phyloP scores from a whole-genome alignment of 1,139 yeast genomes.

The Candida tropicalis region DNA sequence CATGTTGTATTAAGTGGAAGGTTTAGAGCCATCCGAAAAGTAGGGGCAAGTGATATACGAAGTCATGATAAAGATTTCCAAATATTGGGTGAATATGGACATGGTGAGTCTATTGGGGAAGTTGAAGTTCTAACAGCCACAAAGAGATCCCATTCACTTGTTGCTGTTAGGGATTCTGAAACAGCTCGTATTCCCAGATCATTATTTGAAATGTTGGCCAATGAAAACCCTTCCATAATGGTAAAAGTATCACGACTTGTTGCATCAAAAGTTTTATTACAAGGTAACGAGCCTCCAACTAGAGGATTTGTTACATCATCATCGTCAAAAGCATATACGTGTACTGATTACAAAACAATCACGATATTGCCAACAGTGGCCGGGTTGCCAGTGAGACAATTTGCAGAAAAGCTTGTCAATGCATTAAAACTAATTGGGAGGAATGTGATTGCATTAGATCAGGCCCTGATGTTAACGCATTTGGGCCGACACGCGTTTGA shows the following conservation, averaged over 20 bases:
- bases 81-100: constrained; percentile 80
- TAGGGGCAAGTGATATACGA: constrained; percentile 14
- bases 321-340: constrained; percentile 30
- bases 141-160: constrained; percentile 68
- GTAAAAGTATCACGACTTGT: constrained; percentile 88
- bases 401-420: constrained; percentile 70
- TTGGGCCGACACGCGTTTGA: constrained; percentile 94
- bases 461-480: constrained; percentile 76
- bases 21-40: constrained; percentile 60
- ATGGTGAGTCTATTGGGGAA: constrained; percentile 94
- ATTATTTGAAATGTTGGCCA: constrained; percentile 79
- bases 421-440: constrained; percentile 77
- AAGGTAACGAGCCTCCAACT: constrained; percentile 17
- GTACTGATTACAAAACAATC: constrained; percentile 71
- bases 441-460: constrained; percentile 76
- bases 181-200: constrained; percentile 91
- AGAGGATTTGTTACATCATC: constrained; percentile 26
- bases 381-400: constrained; percentile 83
- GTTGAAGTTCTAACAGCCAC: constrained; percentile 90
- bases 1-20: constrained; percentile 91
- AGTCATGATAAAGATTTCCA: constrained; percentile 31
- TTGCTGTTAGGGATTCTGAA: constrained; percentile 93
- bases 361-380: constrained; percentile 78
- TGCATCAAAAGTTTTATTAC: constrained; percentile 61
- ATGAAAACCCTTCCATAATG: constrained; percentile 87